Percentiles rank a stretch among this genome's conserved stretches.
phyloP scores from a whole-genome alignment of 257 asterid genomes.

The Solanum tarapatanum region DNA sequence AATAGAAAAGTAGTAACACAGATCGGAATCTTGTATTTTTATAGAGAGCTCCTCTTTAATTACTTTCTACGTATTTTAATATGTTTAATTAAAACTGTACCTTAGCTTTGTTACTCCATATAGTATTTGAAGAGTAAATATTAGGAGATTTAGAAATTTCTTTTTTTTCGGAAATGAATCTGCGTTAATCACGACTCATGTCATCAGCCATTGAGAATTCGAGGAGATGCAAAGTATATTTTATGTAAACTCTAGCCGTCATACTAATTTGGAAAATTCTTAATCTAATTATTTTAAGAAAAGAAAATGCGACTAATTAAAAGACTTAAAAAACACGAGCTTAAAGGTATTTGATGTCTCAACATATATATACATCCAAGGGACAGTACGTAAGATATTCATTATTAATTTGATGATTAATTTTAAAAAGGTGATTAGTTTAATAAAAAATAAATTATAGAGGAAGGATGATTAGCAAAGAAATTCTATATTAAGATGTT shows the following conservation, averaged over 20 bases:
- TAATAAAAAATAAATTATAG: neutral
- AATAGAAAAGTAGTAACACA: neutral
- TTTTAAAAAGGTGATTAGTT: neutral
- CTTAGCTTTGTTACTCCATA: neutral
- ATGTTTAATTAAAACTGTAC: neutral
- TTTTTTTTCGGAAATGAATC: neutral
- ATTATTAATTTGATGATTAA: neutral
- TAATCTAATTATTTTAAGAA: neutral
- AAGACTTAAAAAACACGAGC: neutral
- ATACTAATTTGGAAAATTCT: neutral
- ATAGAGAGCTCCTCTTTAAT: neutral
- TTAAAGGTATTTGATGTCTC: neutral
- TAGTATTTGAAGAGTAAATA: neutral
- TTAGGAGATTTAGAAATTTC: neutral
- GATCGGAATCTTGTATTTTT: neutral
- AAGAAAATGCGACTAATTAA: neutral
- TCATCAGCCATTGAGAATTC: neutral
- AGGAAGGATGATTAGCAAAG: constrained; percentile 21
- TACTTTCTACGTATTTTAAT: neutral
- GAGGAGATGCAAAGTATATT: neutral
- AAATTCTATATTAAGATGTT: constrained; percentile 16
- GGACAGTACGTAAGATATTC: neutral
- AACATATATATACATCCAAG: neutral
- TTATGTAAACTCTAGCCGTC: neutral
- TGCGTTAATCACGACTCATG: neutral